Conservation (phyloP, 2,329 filamentous ascomycete species). For the Chalara sp. region DNA sequence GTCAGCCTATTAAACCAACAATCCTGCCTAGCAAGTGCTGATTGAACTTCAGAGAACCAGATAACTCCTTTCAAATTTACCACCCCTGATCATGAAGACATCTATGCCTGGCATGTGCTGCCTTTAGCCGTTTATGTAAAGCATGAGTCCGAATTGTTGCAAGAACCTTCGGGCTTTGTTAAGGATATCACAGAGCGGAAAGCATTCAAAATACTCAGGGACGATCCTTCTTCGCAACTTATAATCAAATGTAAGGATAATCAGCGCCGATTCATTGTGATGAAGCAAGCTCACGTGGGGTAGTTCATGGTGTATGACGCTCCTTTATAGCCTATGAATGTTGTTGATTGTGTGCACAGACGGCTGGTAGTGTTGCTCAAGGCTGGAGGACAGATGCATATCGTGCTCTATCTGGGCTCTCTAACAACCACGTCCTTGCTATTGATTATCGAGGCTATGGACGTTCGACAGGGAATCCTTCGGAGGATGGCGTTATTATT, state of each 20-base stretch:
- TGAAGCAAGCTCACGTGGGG: slow-evolving; percentile 7
- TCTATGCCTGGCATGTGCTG: slow-evolving; percentile 89
- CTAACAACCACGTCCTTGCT: slow-evolving; percentile 70
- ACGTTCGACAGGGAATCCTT: slow-evolving; percentile 70
- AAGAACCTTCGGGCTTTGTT: slow-evolving; percentile 34
- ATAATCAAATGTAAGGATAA: slow-evolving; percentile 53
- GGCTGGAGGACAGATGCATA: slow-evolving; percentile 70
- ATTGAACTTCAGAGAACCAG: slow-evolving; percentile 59
- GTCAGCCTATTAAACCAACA: slow-evolving; percentile 38
- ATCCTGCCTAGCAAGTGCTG: background rate
- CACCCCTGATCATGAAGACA: slow-evolving; percentile 66
- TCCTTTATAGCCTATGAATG: slow-evolving; percentile 1
- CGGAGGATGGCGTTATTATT: slow-evolving; percentile 72
- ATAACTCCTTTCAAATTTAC: slow-evolving; percentile 76
- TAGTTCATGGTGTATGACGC: slow-evolving; percentile 55
- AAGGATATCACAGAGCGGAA: slow-evolving; percentile 48
- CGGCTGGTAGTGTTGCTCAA: slow-evolving; percentile 81
- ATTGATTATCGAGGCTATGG: slow-evolving; percentile 91
- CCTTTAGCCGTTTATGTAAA: slow-evolving; percentile 70
- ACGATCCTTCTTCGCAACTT: slow-evolving; percentile 56
- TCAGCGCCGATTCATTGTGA: background rate
- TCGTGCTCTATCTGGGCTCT: slow-evolving; percentile 64
- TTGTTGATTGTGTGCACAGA: slow-evolving; percentile 39
- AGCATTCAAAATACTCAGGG: slow-evolving; percentile 54
- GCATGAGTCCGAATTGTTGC: slow-evolving; percentile 57